phyloP scores from a whole-genome alignment of 331 rosid species.

The Prunus yedoensis region DNA sequence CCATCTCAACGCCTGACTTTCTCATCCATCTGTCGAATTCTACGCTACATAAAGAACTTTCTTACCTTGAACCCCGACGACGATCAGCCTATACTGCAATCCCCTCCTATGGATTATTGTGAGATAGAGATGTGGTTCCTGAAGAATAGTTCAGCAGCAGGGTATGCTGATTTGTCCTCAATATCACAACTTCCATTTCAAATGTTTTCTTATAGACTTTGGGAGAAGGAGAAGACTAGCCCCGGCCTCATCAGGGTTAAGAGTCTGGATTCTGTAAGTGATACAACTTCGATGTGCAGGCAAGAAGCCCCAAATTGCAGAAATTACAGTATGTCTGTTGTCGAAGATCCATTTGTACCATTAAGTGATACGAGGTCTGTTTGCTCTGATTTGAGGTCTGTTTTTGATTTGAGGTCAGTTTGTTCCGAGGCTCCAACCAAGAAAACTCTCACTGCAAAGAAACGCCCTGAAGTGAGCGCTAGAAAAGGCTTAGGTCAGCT shows the following conservation, averaged over 20 bases:
- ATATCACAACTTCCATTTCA: conserved; percentile 73
- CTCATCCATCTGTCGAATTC: conserved; percentile 82
- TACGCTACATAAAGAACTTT: conserved; percentile 74
- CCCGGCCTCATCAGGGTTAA: conserved; percentile 26
- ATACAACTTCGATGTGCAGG: conserved; percentile 18
- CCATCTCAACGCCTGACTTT: conserved; percentile 70
- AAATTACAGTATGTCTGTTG: conserved; percentile 23
- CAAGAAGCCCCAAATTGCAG: conserved; percentile 28
- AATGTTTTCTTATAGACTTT: conserved; percentile 71
- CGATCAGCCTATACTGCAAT: conserved; percentile 46
- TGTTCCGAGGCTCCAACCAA: conserved; percentile 41
- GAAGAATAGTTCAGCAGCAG: conserved; percentile 35
- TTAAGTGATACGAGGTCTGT: conserved; percentile 31
- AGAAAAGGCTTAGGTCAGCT: conserved; percentile 63
- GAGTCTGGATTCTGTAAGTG: conserved; percentile 35
- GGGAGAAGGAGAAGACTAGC: conserved; percentile 61
- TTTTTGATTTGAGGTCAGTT: conserved; percentile 31
- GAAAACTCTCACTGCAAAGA: conserved; percentile 36
- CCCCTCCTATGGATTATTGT: conserved; percentile 64
- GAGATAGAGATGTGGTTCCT: conserved; percentile 63
- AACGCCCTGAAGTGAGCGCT: conserved; percentile 22
- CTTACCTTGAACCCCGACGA: conserved; percentile 61
- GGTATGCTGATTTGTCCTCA: conserved; percentile 19
- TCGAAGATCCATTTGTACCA: conserved; percentile 42
- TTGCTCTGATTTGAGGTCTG: conserved; percentile 33